These are phyloP conservation scores for Hypoxylon sp. DNA, from an alignment of 2,329 filamentous ascomycete species.

Conservation along the genomic window DNA sequence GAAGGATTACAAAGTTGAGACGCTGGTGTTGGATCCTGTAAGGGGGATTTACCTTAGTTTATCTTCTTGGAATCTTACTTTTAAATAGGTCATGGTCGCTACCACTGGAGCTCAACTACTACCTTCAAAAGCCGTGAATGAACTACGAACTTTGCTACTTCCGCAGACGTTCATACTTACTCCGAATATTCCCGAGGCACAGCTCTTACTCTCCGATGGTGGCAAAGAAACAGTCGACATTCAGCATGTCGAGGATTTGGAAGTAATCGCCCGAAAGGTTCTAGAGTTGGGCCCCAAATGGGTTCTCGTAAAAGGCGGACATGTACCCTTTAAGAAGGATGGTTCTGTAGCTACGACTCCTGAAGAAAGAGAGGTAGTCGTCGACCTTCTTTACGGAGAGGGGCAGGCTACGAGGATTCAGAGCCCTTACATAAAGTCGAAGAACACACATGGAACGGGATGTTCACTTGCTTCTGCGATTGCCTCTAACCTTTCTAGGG, in stretches of 20 bases:
- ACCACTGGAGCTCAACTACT: constrained; percentile 81
- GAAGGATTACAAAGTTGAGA: constrained; percentile 66
- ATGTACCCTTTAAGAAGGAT: constrained; percentile 80
- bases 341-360: constrained; percentile 69
- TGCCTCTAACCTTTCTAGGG: constrained; percentile 77
- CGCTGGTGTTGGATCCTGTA: constrained; percentile 82
- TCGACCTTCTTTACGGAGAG: constrained; percentile 80
- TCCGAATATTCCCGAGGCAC: constrained; percentile 82
- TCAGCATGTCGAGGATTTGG: constrained; percentile 73
- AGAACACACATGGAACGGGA: constrained; percentile 93
- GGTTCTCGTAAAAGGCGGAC: constrained; percentile 91
- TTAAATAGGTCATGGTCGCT: constrained; percentile 85
- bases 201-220: constrained; percentile 70
- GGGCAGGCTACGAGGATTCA: constrained; percentile 72
- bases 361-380: constrained; percentile 73
- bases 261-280: constrained; percentile 75
- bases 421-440: constrained; percentile 77
- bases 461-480: constrained; percentile 92
- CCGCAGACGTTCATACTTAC: constrained; percentile 77
- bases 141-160: constrained; percentile 71
- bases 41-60: constrained; percentile 34
- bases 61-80: constrained; percentile 11
- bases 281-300: constrained; percentile 79
- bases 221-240: constrained; percentile 60
- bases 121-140: constrained; percentile 72